A percentile compares a stretch with the other conserved stretches of the same genome.
These are phyloP conservation scores for Kwoniella heveanensis DNA, from an alignment of 768 basidiomycete genomes.

Conservation along the genomic window DNA sequence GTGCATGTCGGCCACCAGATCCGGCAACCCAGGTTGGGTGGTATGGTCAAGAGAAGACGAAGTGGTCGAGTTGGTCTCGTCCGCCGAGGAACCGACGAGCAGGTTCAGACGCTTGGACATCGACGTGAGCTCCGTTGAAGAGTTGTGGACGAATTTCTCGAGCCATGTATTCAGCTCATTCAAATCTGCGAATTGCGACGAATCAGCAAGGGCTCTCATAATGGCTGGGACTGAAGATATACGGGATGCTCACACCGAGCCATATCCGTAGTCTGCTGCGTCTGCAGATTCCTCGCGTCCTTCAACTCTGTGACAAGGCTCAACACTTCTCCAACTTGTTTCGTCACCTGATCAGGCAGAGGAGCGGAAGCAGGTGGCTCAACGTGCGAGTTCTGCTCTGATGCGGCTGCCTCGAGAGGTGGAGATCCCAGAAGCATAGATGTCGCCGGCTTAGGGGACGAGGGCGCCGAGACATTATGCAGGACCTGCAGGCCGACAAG, in stretches of 20 bases:
- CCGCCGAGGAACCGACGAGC: slow-evolving; percentile 58
- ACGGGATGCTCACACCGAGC: slow-evolving; percentile 53
- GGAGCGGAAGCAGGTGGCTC: neutral
- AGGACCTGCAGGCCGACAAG: slow-evolving; percentile 42
- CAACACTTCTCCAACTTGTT: slow-evolving; percentile 49
- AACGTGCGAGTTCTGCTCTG: neutral
- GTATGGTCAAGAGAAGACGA: neutral
- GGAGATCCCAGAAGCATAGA: slow-evolving; percentile 1
- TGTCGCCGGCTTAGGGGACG: slow-evolving; percentile 9
- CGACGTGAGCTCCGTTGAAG: slow-evolving; percentile 70
- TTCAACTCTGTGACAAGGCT: slow-evolving; percentile 48
- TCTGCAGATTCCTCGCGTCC: slow-evolving; percentile 46
- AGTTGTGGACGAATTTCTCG: slow-evolving; percentile 75
- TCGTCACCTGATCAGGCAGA: slow-evolving; percentile 21
- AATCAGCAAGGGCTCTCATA: slow-evolving; percentile 17
- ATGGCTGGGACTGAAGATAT: neutral
- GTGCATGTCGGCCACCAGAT: slow-evolving; percentile 58
- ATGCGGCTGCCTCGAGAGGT: neutral
- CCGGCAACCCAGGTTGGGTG: slow-evolving; percentile 37
- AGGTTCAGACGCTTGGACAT: slow-evolving; percentile 66
- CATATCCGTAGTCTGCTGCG: slow-evolving; percentile 55
- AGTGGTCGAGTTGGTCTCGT: slow-evolving; percentile 1
- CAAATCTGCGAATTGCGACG: slow-evolving; percentile 30
- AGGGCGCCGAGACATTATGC: slow-evolving; percentile 32
- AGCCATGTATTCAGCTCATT: slow-evolving; percentile 66